Evolutionary conservation across 139 green algal genomes (phyloP).

Genomic region (Yamagishiella unicocca): DNA sequence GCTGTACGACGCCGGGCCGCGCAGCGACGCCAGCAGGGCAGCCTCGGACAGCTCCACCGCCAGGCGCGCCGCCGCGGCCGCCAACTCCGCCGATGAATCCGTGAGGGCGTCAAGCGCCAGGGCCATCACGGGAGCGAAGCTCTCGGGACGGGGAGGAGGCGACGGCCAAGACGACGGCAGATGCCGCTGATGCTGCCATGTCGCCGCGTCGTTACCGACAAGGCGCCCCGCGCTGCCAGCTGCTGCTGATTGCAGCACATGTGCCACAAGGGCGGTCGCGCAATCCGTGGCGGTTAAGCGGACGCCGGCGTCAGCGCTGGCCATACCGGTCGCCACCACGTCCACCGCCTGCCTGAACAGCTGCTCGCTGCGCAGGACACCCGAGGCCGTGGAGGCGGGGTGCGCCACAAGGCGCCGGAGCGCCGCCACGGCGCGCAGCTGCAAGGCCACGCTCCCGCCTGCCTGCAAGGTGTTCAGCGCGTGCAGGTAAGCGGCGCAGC

Average conservation of each 20-base stretch:
- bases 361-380: background rate
- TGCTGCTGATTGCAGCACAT: background rate
- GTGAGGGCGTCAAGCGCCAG: background rate
- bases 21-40: background rate
- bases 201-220: too few species aligned
- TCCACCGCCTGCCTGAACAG: background rate
- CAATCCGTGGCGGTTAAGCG: background rate
- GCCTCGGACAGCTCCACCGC: constrained; percentile 18
- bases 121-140: constrained; percentile 8
- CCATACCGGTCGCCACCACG: background rate
- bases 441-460: background rate
- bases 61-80: constrained; percentile 30
- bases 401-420: background rate
- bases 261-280: background rate
- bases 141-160: background rate
- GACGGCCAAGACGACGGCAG: too few species aligned
- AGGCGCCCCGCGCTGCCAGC: background rate
- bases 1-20: background rate
- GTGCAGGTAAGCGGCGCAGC: background rate
- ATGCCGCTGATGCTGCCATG: background rate
- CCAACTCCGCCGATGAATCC: constrained; percentile 1
- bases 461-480: background rate
- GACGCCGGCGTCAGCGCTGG: background rate
- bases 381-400: background rate
- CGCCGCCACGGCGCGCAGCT: constrained; percentile 3